Evolutionary conservation across 495 filamentous ascomycete species (phyloP).

Genomic region (Aspergillus saccharolyticus): DNA sequence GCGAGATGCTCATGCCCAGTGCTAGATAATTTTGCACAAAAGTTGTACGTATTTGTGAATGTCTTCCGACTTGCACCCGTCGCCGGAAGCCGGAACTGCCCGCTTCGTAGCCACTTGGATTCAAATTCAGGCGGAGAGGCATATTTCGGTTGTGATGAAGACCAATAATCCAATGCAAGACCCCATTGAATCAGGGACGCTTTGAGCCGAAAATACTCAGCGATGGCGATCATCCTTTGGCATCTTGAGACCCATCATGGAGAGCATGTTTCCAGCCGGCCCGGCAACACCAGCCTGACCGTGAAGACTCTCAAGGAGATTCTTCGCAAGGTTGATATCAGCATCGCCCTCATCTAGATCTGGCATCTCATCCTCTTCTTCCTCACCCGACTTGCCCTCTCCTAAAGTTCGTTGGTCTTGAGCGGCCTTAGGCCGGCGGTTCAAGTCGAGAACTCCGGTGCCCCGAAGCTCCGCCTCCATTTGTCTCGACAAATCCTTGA

Average conservation of each 20-base stretch:
- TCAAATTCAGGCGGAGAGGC: too few relatives aligned
- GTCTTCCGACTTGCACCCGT: not conserved
- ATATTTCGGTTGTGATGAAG: too few relatives aligned
- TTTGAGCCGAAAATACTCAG: too few relatives aligned
- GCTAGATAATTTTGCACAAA: not conserved
- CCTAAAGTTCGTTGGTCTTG: conserved; percentile 21
- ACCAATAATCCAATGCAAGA: too few relatives aligned
- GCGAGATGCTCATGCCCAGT: not conserved
- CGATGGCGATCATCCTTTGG: conserved; percentile 63
- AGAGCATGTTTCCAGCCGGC: conserved; percentile 79
- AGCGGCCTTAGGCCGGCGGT: conserved; percentile 27
- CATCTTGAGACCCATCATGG: conserved; percentile 74
- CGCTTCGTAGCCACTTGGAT: too few relatives aligned
- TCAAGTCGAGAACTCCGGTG: conserved; percentile 67
- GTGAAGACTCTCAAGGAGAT: conserved; percentile 88
- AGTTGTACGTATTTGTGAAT: not conserved
- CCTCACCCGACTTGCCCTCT: conserved; percentile 9
- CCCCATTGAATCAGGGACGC: too few relatives aligned
- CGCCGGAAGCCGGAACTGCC: too few relatives aligned
- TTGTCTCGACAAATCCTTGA: conserved; percentile 63
- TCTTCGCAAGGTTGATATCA: conserved; percentile 84
- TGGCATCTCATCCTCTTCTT: conserved; percentile 21
- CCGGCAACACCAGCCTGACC: conserved; percentile 79
- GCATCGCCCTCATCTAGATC: conserved; percentile 58
- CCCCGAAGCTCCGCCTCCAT: conserved; percentile 80